Evolutionary conservation across 306 rosid species (phyloP).

Genomic region (Acacia melanoxylon): DNA sequence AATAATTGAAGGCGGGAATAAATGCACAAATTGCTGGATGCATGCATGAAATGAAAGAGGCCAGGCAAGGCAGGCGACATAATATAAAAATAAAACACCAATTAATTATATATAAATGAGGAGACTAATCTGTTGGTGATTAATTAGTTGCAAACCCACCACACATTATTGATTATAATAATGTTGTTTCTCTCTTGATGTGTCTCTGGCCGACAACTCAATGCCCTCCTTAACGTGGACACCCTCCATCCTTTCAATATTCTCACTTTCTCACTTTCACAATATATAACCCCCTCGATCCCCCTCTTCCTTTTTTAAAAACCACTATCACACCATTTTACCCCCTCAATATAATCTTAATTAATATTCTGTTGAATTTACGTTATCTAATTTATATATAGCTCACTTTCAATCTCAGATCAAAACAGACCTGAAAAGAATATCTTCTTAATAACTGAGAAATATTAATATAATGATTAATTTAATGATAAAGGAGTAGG

Average conservation of each 20-base stretch:
- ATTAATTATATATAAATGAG: background rate
- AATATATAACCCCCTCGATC: background rate
- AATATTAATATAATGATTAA: background rate
- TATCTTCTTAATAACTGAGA: too few relatives aligned
- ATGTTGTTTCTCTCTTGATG: background rate
- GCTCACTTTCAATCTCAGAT: background rate
- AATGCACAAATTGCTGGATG: slow-evolving; percentile 4
- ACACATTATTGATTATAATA: background rate
- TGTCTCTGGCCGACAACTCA: slow-evolving; percentile 20
- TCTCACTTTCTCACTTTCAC: background rate
- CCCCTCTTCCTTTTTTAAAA: background rate
- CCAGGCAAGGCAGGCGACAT: slow-evolving; percentile 25
- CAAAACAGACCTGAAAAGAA: background rate
- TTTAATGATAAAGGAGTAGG: background rate
- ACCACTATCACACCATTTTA: background rate
- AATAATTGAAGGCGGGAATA: slow-evolving; percentile 16
- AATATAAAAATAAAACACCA: background rate
- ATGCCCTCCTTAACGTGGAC: background rate
- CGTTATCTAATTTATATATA: background rate
- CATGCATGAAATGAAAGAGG: background rate
- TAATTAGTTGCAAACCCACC: background rate
- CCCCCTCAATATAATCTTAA: too few relatives aligned
- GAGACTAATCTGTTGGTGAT: background rate
- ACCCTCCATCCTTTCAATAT: background rate
- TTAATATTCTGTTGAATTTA: background rate